Conservation (phyloP, 2,329 filamentous ascomycete genomes). For the Rosellinia necatrix region DNA sequence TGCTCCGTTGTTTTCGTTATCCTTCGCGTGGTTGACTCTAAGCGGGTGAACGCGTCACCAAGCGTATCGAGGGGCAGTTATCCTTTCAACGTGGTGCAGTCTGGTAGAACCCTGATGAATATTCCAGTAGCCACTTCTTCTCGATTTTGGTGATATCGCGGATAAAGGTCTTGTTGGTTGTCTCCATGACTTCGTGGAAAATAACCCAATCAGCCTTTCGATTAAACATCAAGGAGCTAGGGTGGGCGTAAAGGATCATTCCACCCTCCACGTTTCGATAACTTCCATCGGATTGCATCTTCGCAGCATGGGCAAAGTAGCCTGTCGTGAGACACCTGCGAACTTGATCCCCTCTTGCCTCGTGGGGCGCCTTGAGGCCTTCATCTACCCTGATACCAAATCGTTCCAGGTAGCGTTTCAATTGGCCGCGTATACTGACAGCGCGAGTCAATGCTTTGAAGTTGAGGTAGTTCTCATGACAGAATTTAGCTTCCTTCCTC, state of each 20-base stretch:
- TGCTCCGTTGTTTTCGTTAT: not conserved
- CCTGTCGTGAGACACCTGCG: slow-evolving; percentile 83
- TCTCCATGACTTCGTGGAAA: slow-evolving; percentile 93
- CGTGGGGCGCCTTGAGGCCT: slow-evolving; percentile 50
- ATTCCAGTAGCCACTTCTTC: slow-evolving; percentile 89
- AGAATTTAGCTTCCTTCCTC: slow-evolving; percentile 83
- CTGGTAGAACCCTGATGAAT: slow-evolving; percentile 82
- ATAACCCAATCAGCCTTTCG: slow-evolving; percentile 96
- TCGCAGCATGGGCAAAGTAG: slow-evolving; percentile 90
- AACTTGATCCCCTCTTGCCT: slow-evolving; percentile 70
- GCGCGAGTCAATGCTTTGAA: slow-evolving; percentile 82
- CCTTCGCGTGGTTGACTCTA: not conserved
- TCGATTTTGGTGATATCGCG: slow-evolving; percentile 92
- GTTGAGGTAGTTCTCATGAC: slow-evolving; percentile 83
- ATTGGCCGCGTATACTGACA: slow-evolving; percentile 82
- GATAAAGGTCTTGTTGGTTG: slow-evolving; percentile 85
- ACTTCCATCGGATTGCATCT: slow-evolving; percentile 90
- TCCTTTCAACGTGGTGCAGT: slow-evolving; percentile 46
- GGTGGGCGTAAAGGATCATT: slow-evolving; percentile 82
- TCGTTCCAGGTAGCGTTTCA: slow-evolving; percentile 84
- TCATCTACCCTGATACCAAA: slow-evolving; percentile 77
- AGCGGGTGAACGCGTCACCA: not conserved
- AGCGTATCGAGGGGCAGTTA: not conserved
- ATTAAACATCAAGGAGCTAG: slow-evolving; percentile 93
- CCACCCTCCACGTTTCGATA: slow-evolving; percentile 85